Conservation (phyloP, 2,329 filamentous ascomycete species). For the Cercospora sojina region DNA sequence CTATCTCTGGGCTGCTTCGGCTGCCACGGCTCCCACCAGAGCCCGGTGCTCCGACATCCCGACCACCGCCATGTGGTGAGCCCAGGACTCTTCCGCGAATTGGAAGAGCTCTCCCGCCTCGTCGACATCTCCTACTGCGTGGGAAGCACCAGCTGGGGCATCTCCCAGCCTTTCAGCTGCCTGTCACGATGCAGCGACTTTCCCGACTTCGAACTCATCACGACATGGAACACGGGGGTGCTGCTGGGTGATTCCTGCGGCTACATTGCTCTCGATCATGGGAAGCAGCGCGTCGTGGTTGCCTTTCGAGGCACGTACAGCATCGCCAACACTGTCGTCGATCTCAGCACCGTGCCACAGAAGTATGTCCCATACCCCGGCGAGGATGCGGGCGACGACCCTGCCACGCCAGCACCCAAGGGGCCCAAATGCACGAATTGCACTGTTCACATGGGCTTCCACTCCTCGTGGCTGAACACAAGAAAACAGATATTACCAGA, state of each 20-base stretch:
- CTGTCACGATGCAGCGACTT: slow-evolving; percentile 84
- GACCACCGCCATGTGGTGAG: slow-evolving; percentile 57
- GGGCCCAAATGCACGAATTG: slow-evolving; percentile 73
- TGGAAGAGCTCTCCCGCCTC: slow-evolving; percentile 85
- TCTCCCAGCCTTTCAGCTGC: slow-evolving; percentile 80
- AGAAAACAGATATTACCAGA: slow-evolving; percentile 66
- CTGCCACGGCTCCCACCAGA: slow-evolving; percentile 28
- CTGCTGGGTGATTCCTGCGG: slow-evolving; percentile 88
- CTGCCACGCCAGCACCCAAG: slow-evolving; percentile 34
- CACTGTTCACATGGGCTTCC: slow-evolving; percentile 89
- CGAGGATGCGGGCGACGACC: slow-evolving; percentile 37
- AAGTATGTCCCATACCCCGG: slow-evolving; percentile 84
- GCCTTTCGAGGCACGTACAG: slow-evolving; percentile 96
- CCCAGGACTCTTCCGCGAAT: slow-evolving; percentile 67
- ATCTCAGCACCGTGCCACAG: slow-evolving; percentile 85
- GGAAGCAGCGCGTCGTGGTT: slow-evolving; percentile 67
- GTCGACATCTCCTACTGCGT: slow-evolving; percentile 96
- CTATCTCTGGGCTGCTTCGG: slow-evolving; percentile 30
- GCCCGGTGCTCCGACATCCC: slow-evolving; percentile 36
- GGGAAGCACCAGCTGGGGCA: slow-evolving; percentile 77
- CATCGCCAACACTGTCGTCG: slow-evolving; percentile 83
- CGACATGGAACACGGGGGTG: slow-evolving; percentile 85
- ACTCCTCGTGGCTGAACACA: slow-evolving; percentile 77
- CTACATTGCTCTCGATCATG: slow-evolving; percentile 86
- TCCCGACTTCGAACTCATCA: slow-evolving; percentile 71